Base-by-base conservation (phyloP, 192 early-diverging fungal genomes). In the Coemansia sp. region DNA sequence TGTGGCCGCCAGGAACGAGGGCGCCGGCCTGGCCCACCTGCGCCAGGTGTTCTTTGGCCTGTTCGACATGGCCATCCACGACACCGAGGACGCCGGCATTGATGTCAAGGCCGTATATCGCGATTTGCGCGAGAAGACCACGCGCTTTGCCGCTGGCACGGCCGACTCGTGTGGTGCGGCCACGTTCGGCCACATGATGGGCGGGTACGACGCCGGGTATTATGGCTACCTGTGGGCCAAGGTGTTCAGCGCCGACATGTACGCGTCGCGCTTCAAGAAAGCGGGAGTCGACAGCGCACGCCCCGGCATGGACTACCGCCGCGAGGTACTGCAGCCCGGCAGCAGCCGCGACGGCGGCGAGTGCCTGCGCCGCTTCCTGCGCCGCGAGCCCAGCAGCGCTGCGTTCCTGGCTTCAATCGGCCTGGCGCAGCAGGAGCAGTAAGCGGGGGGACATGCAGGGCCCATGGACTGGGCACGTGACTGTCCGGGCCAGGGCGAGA, bases 241-340 rank as follows among this genome's bases (percentile, higher is more conserved):
- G 78, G 87, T 90, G 32, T 91, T 86, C 59, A 84, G 85, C 6
- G 84, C 85, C 32, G 91, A 93, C 60, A 87, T 93, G 80, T 93
- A 81, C 68, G 87, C 72, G 23, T 77, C 80, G 23, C 77, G 82
- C 33, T 89, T 89, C 61, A 67, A 77, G 41, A 71, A 67, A 5
- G 73, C 83, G 19, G 69, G 71, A 22, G 71, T 89, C 1, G 35
- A 78, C 32, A 83, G 82, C 55, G 50, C 67, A 6, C 60, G 61
- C 28, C 72, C 81, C 4, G 91, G 91, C 13, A 34, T 71, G n/a
- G 80, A 80, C 53, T 92, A 92, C 51, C 85, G 91, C 51, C 74
- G 78, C n/a, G 73, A 79, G 30, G 85, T 93, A 55, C 70, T 93
- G 33, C 66, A 73, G 7, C 84, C 78, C n/a, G 87, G 87, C 24